phyloP scores from a whole-genome alignment of 805 yeast species.

The Saccharomyces kudriavzevii region DNA sequence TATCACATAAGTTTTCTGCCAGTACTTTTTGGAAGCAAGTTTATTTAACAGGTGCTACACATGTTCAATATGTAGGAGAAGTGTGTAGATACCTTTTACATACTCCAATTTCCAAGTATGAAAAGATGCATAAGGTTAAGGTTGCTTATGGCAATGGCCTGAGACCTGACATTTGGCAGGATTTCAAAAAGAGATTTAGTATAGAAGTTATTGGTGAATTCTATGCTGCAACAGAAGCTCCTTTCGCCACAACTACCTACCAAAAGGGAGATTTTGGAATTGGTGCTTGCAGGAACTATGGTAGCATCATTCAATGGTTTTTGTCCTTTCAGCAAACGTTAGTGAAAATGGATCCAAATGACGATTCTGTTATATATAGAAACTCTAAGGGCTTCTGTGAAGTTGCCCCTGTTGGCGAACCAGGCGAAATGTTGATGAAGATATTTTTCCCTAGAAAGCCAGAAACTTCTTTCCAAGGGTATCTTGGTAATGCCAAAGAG shows the following conservation, averaged over 20 bases:
- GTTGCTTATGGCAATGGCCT: constrained; percentile 89
- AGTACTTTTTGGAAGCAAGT: constrained; percentile 87
- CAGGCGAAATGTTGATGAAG: constrained; percentile 82
- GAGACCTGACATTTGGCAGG: constrained; percentile 80
- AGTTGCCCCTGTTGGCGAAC: constrained; percentile 49
- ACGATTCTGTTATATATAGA: constrained; percentile 62
- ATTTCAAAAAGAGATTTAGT: constrained; percentile 68
- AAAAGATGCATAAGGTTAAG: constrained; percentile 47
- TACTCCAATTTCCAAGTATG: constrained; percentile 58
- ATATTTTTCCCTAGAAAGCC: constrained; percentile 55
- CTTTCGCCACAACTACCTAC: constrained; percentile 73
- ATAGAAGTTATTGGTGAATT: constrained; percentile 78
- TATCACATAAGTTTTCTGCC: constrained; percentile 77
- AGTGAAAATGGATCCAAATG: constrained; percentile 73
- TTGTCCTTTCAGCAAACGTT: constrained; percentile 49
- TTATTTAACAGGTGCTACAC: constrained; percentile 59
- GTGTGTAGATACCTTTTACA: constrained; percentile 79
- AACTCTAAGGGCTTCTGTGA: constrained; percentile 60
- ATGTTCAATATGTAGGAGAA: constrained; percentile 90
- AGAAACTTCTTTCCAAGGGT: constrained; percentile 82
- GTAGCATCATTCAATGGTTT: constrained; percentile 45
- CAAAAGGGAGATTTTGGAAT: constrained; percentile 74
- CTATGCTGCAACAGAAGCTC: constrained; percentile 90
- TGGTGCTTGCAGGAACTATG: constrained; percentile 84
- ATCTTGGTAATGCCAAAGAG: constrained; percentile 70